Percentiles rank a stretch among this genome's conserved stretches.
Evolutionary conservation across 2,329 filamentous ascomycete genomes (phyloP).

Genomic region (Geosmithia flava): DNA sequence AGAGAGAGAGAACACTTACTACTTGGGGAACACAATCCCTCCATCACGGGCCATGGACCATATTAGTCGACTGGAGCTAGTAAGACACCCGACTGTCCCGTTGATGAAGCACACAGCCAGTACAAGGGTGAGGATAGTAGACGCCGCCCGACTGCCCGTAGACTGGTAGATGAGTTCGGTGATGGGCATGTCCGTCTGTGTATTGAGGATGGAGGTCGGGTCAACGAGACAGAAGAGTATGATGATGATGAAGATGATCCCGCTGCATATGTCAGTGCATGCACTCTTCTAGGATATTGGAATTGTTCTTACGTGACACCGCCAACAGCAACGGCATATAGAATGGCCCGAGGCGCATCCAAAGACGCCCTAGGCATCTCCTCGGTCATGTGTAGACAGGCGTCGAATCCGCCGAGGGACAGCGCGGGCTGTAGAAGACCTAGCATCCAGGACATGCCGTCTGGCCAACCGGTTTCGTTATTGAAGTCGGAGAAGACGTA

Average conservation of each 20-base stretch:
- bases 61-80: slow-evolving; percentile 26
- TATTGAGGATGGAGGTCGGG: slow-evolving; percentile 17
- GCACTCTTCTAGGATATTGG: slow-evolving; percentile 23
- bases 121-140: slow-evolving; percentile 26
- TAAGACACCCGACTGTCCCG: slow-evolving; percentile 29
- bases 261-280: not conserved
- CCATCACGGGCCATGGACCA: slow-evolving; percentile 33
- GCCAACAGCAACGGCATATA: slow-evolving; percentile 28
- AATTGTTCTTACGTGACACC: slow-evolving; percentile 27
- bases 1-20: slow-evolving; percentile 5
- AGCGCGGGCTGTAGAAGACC: slow-evolving; percentile 27
- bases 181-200: slow-evolving; percentile 30
- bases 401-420: slow-evolving; percentile 28
- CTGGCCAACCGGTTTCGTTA: slow-evolving; percentile 32
- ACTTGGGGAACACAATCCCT: slow-evolving; percentile 18
- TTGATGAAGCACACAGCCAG: slow-evolving; percentile 30
- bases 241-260: slow-evolving; percentile 46
- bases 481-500: slow-evolving; percentile 30
- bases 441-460: slow-evolving; percentile 33
- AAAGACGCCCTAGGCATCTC: slow-evolving; percentile 28
- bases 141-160: slow-evolving; percentile 22
- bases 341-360: slow-evolving; percentile 27
- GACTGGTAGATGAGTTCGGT: slow-evolving; percentile 29
- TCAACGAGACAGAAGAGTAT: slow-evolving; percentile 14
- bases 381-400: slow-evolving; percentile 30